Evolutionary conservation across 371 early-diverging fungal genomes (phyloP).

Genomic region (Thermomucor indicae-seudaticae): DNA sequence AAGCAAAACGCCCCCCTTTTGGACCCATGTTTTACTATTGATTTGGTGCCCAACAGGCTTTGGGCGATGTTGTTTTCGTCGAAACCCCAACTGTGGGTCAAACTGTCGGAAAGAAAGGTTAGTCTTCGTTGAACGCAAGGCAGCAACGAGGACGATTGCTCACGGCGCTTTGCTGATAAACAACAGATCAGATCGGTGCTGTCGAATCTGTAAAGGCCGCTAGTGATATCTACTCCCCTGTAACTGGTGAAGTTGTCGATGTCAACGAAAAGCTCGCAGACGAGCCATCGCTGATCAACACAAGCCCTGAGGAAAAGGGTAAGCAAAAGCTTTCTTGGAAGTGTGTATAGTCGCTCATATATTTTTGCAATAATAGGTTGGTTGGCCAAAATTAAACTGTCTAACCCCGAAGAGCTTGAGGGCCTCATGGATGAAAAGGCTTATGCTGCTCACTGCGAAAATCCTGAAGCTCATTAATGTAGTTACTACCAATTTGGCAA

Average conservation of each 20-base stretch:
- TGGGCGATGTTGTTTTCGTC: slow-evolving; percentile 95
- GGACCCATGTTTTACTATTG: neutral
- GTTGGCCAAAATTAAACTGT: slow-evolving; percentile 89
- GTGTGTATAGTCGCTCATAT: neutral
- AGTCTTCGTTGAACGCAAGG: neutral
- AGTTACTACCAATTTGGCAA: no score
- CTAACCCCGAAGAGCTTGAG: slow-evolving; percentile 63
- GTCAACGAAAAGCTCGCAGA: slow-evolving; percentile 64
- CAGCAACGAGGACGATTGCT: neutral
- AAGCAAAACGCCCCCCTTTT: neutral
- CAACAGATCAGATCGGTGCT: slow-evolving; percentile 69
- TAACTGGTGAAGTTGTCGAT: slow-evolving; percentile 79
- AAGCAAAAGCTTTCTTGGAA: slow-evolving; percentile 2
- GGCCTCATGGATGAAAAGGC: slow-evolving; percentile 67
- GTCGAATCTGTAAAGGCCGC: slow-evolving; percentile 98
- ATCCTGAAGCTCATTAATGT: slow-evolving; percentile 22
- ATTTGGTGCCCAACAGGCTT: slow-evolving; percentile 27
- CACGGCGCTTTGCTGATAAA: no score
- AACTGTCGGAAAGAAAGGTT: slow-evolving; percentile 58
- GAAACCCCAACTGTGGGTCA: slow-evolving; percentile 73
- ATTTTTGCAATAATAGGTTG: slow-evolving; percentile 61
- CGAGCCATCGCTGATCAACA: slow-evolving; percentile 79
- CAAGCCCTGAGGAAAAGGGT: slow-evolving; percentile 75
- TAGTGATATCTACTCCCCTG: slow-evolving; percentile 88
- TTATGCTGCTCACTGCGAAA: slow-evolving; percentile 58